Percentiles rank a stretch among this genome's conserved stretches.
Evolutionary conservation across 345 rosid genomes (phyloP).

Genomic region (Ricinus communis): DNA sequence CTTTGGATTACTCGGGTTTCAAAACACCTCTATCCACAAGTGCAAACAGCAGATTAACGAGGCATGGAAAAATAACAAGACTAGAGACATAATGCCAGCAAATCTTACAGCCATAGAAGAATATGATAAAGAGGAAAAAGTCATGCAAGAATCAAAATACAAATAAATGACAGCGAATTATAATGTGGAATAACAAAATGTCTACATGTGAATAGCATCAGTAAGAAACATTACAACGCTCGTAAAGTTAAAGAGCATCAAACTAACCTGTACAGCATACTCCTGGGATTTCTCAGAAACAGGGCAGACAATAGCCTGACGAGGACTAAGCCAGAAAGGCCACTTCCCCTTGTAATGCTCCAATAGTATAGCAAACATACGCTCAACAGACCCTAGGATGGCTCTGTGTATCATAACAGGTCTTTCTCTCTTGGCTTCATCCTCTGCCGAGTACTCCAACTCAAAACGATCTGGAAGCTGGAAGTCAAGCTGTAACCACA

Average conservation of each 20-base stretch:
- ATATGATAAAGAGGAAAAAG: not conserved
- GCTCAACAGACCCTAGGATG: conserved; percentile 90
- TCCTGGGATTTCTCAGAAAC: conserved; percentile 81
- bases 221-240: not conserved
- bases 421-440: conserved; percentile 73
- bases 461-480: conserved; percentile 84
- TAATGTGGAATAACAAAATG: not conserved
- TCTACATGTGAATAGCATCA: not conserved
- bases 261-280: conserved; percentile 67
- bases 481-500: conserved; percentile 78
- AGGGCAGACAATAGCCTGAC: conserved; percentile 96
- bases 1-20: no score
- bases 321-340: conserved; percentile 99
- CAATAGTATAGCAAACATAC: conserved; percentile 88
- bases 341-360: conserved; percentile 98
- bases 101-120: not conserved
- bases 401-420: conserved; percentile 99
- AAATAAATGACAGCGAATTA: not conserved
- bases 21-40: no score
- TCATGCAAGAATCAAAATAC: not conserved
- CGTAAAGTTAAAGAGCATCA: conserved; percentile 7
- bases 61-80: not conserved
- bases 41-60: no score
- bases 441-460: conserved; percentile 82
- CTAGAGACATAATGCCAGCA: not conserved